These are phyloP conservation scores for Vigna reflexopilosa DNA, from an alignment of 306 rosid genomes.

Conservation along the genomic window DNA sequence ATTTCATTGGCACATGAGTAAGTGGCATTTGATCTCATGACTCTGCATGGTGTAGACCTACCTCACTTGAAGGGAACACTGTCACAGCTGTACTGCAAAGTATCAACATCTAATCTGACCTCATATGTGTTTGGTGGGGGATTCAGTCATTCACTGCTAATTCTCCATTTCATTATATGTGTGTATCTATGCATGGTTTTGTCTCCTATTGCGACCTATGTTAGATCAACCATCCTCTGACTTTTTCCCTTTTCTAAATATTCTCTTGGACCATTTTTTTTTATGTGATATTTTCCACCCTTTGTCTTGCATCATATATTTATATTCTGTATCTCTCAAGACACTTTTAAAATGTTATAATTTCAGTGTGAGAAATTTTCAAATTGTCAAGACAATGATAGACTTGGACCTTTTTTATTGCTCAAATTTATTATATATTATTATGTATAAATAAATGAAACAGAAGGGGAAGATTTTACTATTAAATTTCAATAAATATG, in stretches of 20 bases:
- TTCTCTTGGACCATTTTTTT: constrained; percentile 38
- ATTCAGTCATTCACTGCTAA: constrained; percentile 15
- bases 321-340: background rate
- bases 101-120: constrained; percentile 41
- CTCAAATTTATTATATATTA: background rate
- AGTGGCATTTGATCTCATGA: constrained; percentile 34
- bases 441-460: background rate
- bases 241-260: constrained; percentile 33
- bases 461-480: background rate
- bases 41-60: constrained; percentile 28
- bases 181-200: constrained; percentile 38
- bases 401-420: background rate
- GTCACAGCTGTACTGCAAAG: constrained; percentile 51
- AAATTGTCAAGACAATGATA: constrained; percentile 1
- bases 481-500: background rate
- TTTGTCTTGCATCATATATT: background rate
- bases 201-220: constrained; percentile 41
- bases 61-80: constrained; percentile 38
- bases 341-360: background rate
- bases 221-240: constrained; percentile 33
- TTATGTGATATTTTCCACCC: constrained; percentile 17
- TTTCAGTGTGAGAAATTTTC: background rate
- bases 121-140: constrained; percentile 34
- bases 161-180: constrained; percentile 18
- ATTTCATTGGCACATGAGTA: constrained; percentile 21